Evolutionary conservation across 1,139 yeast species (phyloP).

Genomic region (Saccharomycopsis crataegensis): DNA sequence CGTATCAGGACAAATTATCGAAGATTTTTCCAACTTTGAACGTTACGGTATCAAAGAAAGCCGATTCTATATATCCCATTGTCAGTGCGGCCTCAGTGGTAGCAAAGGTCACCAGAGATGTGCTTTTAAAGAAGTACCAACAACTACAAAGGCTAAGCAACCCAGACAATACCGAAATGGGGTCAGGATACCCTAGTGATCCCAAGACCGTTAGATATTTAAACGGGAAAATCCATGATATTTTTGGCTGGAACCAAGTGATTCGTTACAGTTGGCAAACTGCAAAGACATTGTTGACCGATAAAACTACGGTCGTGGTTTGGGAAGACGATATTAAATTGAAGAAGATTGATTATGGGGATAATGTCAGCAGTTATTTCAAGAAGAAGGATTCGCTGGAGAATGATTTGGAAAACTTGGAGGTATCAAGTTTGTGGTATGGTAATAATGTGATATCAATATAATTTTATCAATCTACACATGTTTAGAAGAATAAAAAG

Average conservation of each 20-base stretch:
- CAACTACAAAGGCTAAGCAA: slow-evolving; percentile 2
- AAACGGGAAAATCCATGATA: slow-evolving; percentile 48
- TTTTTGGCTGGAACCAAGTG: slow-evolving; percentile 82
- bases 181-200: slow-evolving; percentile 94
- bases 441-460: slow-evolving; percentile 21
- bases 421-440: slow-evolving; percentile 26
- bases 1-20: slow-evolving; percentile 72
- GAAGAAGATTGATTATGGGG: slow-evolving; percentile 24
- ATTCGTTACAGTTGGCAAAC: slow-evolving; percentile 95
- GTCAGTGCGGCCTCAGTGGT: slow-evolving; percentile 96
- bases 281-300: slow-evolving; percentile 61
- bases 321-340: slow-evolving; percentile 49
- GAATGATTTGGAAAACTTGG: slow-evolving; percentile 20
- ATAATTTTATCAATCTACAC: background rate
- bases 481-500: background rate
- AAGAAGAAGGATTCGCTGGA: slow-evolving; percentile 12
- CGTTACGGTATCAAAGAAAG: slow-evolving; percentile 89
- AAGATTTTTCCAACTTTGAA: slow-evolving; percentile 60
- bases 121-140: slow-evolving; percentile 38
- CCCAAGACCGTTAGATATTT: slow-evolving; percentile 79
- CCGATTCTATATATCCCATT: slow-evolving; percentile 88
- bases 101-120: slow-evolving; percentile 93
- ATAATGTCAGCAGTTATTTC: slow-evolving; percentile 29
- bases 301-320: slow-evolving; percentile 41
- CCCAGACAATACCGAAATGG: slow-evolving; percentile 34